Base-by-base conservation (phyloP, 2,329 filamentous ascomycete genomes). In the Didymella sp. region DNA sequence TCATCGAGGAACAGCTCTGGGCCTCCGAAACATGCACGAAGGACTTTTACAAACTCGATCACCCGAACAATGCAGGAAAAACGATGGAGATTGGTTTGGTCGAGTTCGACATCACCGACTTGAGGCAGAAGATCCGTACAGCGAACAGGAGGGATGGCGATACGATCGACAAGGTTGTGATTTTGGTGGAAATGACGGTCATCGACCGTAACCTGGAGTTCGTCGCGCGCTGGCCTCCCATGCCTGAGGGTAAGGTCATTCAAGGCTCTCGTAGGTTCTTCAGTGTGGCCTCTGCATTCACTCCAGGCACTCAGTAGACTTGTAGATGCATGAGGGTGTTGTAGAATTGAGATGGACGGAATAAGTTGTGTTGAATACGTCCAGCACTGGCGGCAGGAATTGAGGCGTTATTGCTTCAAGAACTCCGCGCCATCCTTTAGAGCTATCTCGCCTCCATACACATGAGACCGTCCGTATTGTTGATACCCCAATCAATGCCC, bases 151-250 rank as follows among this genome's bases (percentile, higher is more conserved):
- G 27, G 19, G 21, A 27, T 4, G 12, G 31, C 15, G 31, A 35
- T 15, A 35, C 31, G 15, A 35, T 17, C n/a, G 31, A 35, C 31
- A 35, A 35, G 31, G 31, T n/a, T 4, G n/a, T 17, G n/a, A 35
- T 66, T 17, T n/a, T 53, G 13, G 51, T 66, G 12, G 44, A 60
- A 21, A 54, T 66, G 51, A 58, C 51, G 12, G 53, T 66, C 6
- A 60, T 64, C 28, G 63, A 61, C 37, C 51, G 58, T 2, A 41
- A 63, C 28, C 22, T 66, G 19, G 54, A 62, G 43, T 66, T 66
- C 43, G 45, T 41, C 9, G 61, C 62, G 2, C 54, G 54, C 19
- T 62, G 57, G 60, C 31, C 31, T 17, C 15, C 31, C 9, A 35
- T 6, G n/a, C 15, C 15, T 17, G 45, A 51, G 9, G 54, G 46